These are phyloP conservation scores for Coniochaeta ligniaria DNA, from an alignment of 2,329 filamentous ascomycete species.

Conservation along the genomic window DNA sequence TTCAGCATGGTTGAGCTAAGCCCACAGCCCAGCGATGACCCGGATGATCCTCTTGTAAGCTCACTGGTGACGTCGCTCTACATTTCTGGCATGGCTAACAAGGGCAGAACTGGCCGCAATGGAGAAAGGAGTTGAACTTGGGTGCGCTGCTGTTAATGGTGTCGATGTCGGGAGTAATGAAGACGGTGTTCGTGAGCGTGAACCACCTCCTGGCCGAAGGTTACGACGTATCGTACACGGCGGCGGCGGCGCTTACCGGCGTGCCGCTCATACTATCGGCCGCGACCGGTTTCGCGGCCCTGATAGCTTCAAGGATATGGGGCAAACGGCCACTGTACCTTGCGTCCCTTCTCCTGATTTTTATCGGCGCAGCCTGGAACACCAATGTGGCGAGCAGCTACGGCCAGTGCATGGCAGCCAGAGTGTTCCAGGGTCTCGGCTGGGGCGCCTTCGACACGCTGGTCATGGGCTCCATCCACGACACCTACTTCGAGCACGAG, in stretches of 20 bases:
- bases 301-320: conserved; percentile 35
- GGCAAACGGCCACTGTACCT: conserved; percentile 50
- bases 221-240: conserved; percentile 38
- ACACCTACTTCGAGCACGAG: conserved; percentile 53
- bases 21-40: conserved; percentile 48
- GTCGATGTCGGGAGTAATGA: conserved; percentile 41
- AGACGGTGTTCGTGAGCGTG: conserved; percentile 44
- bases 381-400: conserved; percentile 32
- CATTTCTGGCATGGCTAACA: not conserved
- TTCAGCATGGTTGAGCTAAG: conserved; percentile 36
- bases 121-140: conserved; percentile 46
- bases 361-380: conserved; percentile 45
- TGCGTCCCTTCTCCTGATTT: conserved; percentile 33
- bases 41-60: conserved; percentile 45
- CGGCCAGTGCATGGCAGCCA: conserved; percentile 40
- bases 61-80: not conserved
- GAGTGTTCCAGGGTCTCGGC: conserved; percentile 49
- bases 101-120: conserved; percentile 45
- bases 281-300: conserved; percentile 32
- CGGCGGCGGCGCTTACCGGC: conserved; percentile 42
- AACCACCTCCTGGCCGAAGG: conserved; percentile 34
- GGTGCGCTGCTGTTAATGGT: conserved; percentile 37
- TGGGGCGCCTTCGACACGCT: conserved; percentile 53
- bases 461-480: conserved; percentile 43
- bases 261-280: conserved; percentile 44